Percentiles rank a stretch among this genome's conserved stretches.
These are phyloP conservation scores for Ramichloridium luteum DNA, from an alignment of 2,329 filamentous ascomycete species.

Conservation along the genomic window DNA sequence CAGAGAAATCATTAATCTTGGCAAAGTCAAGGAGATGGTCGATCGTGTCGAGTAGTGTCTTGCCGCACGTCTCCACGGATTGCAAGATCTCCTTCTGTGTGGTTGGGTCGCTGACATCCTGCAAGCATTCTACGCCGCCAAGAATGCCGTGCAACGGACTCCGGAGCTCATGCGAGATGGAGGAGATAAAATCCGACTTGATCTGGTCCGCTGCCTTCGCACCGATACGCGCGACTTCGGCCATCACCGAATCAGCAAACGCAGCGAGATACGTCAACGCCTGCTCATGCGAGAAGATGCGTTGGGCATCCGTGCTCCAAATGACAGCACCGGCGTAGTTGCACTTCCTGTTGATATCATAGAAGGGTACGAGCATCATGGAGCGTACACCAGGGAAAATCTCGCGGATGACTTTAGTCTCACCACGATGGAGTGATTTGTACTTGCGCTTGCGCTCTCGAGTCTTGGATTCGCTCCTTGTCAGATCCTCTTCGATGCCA, in stretches of 20 bases:
- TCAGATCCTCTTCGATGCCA: neutral
- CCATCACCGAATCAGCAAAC: conserved; percentile 29
- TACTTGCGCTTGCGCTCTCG: neutral
- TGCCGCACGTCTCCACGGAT: conserved; percentile 37
- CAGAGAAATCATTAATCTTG: conserved; percentile 36
- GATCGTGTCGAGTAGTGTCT: conserved; percentile 39
- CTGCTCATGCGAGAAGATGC: conserved; percentile 20
- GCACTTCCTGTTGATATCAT: conserved; percentile 3
- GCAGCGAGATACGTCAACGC: conserved; percentile 27
- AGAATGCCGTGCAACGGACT: conserved; percentile 37
- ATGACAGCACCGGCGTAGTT: conserved; percentile 19
- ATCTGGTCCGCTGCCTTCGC: conserved; percentile 31
- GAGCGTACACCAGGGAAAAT: neutral
- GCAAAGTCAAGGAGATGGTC: conserved; percentile 31
- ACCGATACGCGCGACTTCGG: conserved; percentile 27
- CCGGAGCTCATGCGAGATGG: conserved; percentile 40
- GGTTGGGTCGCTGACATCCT: conserved; percentile 30
- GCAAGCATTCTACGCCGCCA: conserved; percentile 36
- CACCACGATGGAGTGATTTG: neutral
- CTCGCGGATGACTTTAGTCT: too few relatives aligned
- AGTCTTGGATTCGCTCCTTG: neutral
- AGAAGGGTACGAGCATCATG: too few relatives aligned
- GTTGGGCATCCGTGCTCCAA: conserved; percentile 29
- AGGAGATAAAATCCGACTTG: conserved; percentile 40
- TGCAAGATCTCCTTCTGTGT: conserved; percentile 33